Evolutionary conservation across 441 rosid species (phyloP).

Genomic region (Erodium moschatum): DNA sequence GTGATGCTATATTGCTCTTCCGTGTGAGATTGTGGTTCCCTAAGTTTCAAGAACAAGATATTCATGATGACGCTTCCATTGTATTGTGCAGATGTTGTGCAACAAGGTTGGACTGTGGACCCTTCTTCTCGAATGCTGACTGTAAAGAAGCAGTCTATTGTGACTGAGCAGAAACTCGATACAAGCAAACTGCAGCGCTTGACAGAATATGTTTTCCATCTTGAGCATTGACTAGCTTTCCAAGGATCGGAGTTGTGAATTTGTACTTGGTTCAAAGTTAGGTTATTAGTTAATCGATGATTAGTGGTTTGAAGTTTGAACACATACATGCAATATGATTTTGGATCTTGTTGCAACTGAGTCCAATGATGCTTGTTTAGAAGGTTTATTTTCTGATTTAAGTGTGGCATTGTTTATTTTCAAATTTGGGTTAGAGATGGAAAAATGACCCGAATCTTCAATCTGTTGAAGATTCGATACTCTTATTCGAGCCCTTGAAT

Average conservation of each 20-base stretch:
- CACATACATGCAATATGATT: not conserved
- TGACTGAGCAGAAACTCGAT: constrained; percentile 63
- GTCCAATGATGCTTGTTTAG: not conserved
- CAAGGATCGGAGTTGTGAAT: constrained; percentile 2
- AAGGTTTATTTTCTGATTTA: not conserved
- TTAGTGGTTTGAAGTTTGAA: not conserved
- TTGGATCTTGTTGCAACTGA: not conserved
- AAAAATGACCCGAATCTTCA: not conserved
- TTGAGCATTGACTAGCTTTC: constrained; percentile 48
- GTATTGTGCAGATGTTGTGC: constrained; percentile 45
- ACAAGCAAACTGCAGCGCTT: constrained; percentile 63
- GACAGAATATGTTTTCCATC: constrained; percentile 81
- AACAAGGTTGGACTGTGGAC: constrained; percentile 65
- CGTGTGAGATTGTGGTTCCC: not conserved
- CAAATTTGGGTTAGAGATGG: not conserved
- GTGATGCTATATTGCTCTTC: not conserved
- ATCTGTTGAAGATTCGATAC: too few species aligned
- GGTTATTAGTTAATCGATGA: not conserved
- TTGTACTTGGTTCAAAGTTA: not conserved
- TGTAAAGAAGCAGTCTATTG: constrained; percentile 56
- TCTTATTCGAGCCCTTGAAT: too few species aligned
- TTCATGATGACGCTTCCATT: not conserved
- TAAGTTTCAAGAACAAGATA: not conserved
- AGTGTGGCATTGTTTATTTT: not conserved
- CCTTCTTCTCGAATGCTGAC: constrained; percentile 52